These are phyloP conservation scores for Penicillium diatomitis DNA, from an alignment of 495 filamentous ascomycete genomes.

Conservation along the genomic window DNA sequence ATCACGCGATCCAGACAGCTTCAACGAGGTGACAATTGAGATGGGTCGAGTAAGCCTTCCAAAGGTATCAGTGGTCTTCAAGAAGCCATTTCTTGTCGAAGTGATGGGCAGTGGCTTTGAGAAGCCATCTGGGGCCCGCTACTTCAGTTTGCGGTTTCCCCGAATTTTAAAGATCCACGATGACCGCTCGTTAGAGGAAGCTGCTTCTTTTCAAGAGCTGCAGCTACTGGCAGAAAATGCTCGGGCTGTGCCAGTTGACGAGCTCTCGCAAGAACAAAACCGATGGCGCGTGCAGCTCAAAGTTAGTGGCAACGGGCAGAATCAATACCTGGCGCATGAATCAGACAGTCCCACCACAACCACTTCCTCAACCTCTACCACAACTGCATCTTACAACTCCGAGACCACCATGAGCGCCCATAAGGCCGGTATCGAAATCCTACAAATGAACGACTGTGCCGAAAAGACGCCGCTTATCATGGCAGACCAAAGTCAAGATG, in stretches of 20 bases:
- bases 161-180: constrained; percentile 52
- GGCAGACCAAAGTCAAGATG: background rate
- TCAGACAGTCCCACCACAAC: constrained; percentile 19
- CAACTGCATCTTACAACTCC: background rate
- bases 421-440: background rate
- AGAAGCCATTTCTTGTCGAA: constrained; percentile 55
- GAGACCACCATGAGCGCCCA: background rate
- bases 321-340: constrained; percentile 18
- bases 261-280: constrained; percentile 41
- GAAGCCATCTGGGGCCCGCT: constrained; percentile 46
- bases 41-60: constrained; percentile 20
- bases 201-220: constrained; percentile 46
- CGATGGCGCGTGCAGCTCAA: constrained; percentile 48
- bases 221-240: constrained; percentile 45
- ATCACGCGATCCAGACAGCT: constrained; percentile 15
- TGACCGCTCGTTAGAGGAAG: constrained; percentile 48
- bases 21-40: constrained; percentile 25
- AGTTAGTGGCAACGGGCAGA: constrained; percentile 23
- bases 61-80: constrained; percentile 41
- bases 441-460: background rate
- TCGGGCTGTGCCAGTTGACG: constrained; percentile 25
- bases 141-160: constrained; percentile 55
- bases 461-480: background rate
- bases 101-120: constrained; percentile 57
- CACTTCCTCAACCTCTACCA: constrained; percentile 4